These are phyloP conservation scores for Chlamydomonas schloesseri DNA, from an alignment of 139 green algal genomes.

Conservation along the genomic window DNA sequence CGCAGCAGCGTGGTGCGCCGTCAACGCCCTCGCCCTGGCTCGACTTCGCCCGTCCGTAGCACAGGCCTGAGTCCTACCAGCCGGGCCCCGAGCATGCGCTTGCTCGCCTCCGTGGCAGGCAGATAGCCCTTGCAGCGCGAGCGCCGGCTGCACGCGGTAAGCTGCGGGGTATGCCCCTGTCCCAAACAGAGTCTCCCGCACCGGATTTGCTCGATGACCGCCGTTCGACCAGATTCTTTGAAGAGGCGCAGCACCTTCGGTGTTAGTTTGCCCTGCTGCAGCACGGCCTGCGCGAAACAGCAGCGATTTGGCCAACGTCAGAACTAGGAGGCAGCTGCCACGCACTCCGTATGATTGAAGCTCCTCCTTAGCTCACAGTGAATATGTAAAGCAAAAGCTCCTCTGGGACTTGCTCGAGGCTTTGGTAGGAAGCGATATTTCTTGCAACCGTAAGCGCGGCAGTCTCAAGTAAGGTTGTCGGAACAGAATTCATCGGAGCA, in stretches of 20 bases:
- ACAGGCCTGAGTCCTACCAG: too few relatives aligned
- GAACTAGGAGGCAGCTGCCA: too few relatives aligned
- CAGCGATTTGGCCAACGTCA: not conserved
- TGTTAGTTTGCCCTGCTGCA: slow-evolving; percentile 24
- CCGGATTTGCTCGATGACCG: not conserved
- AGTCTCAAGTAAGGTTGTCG: not conserved
- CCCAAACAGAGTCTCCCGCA: too few relatives aligned
- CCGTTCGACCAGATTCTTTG: not conserved
- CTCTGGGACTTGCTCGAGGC: slow-evolving; percentile 9
- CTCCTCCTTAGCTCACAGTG: not conserved
- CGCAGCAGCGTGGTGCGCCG: too few relatives aligned
- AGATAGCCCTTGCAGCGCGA: too few relatives aligned
- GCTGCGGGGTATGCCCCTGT: too few relatives aligned
- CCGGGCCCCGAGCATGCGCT: too few relatives aligned
- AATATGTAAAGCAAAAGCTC: slow-evolving; percentile 15
- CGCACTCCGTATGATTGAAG: too few relatives aligned
- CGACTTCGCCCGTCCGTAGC: too few relatives aligned
- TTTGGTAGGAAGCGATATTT: not conserved
- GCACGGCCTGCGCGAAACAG: slow-evolving; percentile 9
- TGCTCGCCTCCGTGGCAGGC: too few relatives aligned
- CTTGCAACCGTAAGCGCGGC: not conserved
- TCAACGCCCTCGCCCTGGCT: too few relatives aligned
- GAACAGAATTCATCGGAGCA: slow-evolving; percentile 10
- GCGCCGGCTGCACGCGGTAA: too few relatives aligned
- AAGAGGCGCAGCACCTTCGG: not conserved